Percentiles rank a stretch among this genome's conserved stretches.
Conservation (phyloP, 164 flowering plant genomes). For the Stephania yunnanensis region DNA sequence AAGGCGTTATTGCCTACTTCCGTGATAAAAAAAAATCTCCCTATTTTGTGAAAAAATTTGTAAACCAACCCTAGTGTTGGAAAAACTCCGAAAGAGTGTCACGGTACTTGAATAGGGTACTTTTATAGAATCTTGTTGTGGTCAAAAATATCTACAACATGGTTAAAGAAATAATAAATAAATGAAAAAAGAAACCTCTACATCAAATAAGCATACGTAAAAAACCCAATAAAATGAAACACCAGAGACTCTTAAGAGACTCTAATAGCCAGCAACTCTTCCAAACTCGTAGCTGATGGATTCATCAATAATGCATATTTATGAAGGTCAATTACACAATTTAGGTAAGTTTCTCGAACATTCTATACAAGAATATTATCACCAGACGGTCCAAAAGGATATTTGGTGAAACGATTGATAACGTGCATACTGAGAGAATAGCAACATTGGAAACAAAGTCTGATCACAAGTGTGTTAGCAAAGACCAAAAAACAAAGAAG, state of each 20-base stretch:
- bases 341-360: background rate
- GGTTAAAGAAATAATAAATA: too few relatives aligned
- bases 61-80: too few relatives aligned
- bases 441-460: too few relatives aligned
- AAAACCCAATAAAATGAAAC: constrained; percentile 44
- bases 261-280: constrained; percentile 61
- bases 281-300: constrained; percentile 75
- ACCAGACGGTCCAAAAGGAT: constrained; percentile 42
- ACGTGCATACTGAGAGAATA: constrained; percentile 41
- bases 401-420: constrained; percentile 85
- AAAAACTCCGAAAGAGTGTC: too few relatives aligned
- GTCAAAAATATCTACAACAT: too few relatives aligned
- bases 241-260: constrained; percentile 33
- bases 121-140: too few relatives aligned
- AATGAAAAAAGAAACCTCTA: too few relatives aligned
- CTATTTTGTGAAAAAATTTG: too few relatives aligned
- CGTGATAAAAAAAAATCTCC: too few relatives aligned
- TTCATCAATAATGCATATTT: constrained; percentile 73
- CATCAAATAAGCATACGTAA: too few relatives aligned
- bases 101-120: too few relatives aligned
- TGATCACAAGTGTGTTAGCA: constrained; percentile 2
- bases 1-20: too few relatives aligned
- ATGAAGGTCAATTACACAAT: constrained; percentile 45
- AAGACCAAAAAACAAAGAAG: background rate
- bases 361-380: background rate